Percentiles rank a stretch among this genome's conserved stretches.
Conservation (phyloP, 116 monocot genomes). For the Iris pallida region DNA sequence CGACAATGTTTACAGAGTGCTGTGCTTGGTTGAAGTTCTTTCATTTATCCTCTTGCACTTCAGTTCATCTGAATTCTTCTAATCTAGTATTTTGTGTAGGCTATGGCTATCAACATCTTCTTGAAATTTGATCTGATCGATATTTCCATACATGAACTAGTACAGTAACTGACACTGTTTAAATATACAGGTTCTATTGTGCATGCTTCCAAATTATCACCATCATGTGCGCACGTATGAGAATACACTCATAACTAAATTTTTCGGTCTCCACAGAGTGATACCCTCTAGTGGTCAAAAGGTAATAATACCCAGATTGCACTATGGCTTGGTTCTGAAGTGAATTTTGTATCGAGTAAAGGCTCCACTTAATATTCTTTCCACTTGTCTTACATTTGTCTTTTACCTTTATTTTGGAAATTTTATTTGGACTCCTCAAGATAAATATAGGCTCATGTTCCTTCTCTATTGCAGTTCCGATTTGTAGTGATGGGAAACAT, state of each 20-base stretch:
- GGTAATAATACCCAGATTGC: constrained; percentile 14
- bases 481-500: constrained; percentile 93
- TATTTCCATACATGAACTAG: neutral
- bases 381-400: neutral
- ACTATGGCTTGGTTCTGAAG: neutral
- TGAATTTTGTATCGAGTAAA: neutral
- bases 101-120: neutral
- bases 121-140: neutral
- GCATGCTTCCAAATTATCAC: constrained; percentile 76
- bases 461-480: constrained; percentile 43
- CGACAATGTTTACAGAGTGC: neutral
- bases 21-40: neutral
- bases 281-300: constrained; percentile 65
- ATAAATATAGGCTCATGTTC: neutral
- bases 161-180: neutral
- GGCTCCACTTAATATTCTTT: neutral
- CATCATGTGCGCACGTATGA: constrained; percentile 60
- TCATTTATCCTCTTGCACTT: neutral
- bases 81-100: neutral
- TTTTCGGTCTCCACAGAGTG: constrained; percentile 71
- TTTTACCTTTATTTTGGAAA: neutral
- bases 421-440: neutral
- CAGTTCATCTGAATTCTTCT: neutral
- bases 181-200: constrained; percentile 48
- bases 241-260: constrained; percentile 63